A percentile compares a stretch with the other conserved stretches of the same genome.
Evolutionary conservation across 1,284 basidiomycete genomes (phyloP).

Genomic region (Porodaedalea pini): DNA sequence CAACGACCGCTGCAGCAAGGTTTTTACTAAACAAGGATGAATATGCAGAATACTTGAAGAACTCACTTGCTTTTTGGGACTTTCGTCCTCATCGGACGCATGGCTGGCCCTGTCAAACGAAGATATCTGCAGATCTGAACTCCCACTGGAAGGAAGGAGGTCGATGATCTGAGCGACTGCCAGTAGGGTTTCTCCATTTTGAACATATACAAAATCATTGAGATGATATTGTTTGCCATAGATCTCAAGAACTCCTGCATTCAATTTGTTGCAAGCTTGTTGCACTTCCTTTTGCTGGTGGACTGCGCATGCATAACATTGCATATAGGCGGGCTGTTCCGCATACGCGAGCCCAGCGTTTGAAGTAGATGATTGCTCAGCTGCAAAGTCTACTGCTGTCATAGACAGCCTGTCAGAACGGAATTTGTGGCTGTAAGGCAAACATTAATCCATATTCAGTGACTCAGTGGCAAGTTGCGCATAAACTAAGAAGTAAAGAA

Average conservation of each 20-base stretch:
- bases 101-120: background rate
- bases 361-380: conserved; percentile 43
- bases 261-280: background rate
- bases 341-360: conserved; percentile 21
- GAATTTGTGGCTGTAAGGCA: conserved; percentile 9
- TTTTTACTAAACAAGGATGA: background rate
- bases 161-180: conserved; percentile 53
- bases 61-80: conserved; percentile 1
- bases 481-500: background rate
- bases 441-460: background rate
- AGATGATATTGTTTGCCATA: conserved; percentile 48
- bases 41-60: background rate
- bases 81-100: background rate
- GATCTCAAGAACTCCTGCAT: conserved; percentile 33
- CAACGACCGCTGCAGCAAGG: background rate
- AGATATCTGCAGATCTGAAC: background rate
- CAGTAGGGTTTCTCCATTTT: conserved; percentile 34
- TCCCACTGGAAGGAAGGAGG: conserved; percentile 28
- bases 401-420: background rate
- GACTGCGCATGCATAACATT: conserved; percentile 16
- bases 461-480: background rate
- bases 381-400: conserved; percentile 27
- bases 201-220: conserved; percentile 54
- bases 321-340: conserved; percentile 3
- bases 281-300: background rate